Percentiles rank a stretch among this genome's conserved stretches.
Evolutionary conservation across 2,329 filamentous ascomycete species (phyloP).

Genomic region (Hypomyces rosellus): DNA sequence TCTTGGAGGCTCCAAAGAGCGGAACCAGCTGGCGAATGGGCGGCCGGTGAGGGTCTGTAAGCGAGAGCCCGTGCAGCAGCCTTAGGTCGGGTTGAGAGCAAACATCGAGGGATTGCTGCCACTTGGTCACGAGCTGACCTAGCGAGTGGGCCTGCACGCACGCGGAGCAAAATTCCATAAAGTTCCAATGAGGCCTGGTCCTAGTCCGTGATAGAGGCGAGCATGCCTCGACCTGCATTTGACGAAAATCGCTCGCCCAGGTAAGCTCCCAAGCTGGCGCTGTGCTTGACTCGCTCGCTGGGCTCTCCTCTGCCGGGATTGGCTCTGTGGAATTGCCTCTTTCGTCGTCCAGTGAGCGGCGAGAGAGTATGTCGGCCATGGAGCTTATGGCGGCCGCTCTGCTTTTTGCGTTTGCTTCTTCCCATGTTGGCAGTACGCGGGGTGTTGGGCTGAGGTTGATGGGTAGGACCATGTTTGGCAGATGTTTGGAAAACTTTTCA

Average conservation of each 20-base stretch:
- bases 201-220: conserved; percentile 55
- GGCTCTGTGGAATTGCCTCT: not conserved
- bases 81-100: conserved; percentile 74
- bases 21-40: conserved; percentile 62
- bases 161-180: conserved; percentile 54
- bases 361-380: conserved; percentile 24
- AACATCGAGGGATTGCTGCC: conserved; percentile 57
- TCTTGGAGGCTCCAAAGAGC: conserved; percentile 70
- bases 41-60: conserved; percentile 56
- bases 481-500: conserved; percentile 59
- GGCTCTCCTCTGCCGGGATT: not conserved
- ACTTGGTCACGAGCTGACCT: conserved; percentile 60
- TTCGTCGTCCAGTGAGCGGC: conserved; percentile 16
- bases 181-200: conserved; percentile 55
- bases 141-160: conserved; percentile 61
- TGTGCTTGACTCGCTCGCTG: not conserved
- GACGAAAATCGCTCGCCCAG: conserved; percentile 27
- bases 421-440: conserved; percentile 48
- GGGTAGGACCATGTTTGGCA: conserved; percentile 78
- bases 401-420: conserved; percentile 37
- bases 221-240: conserved; percentile 48
- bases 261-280: not conserved
- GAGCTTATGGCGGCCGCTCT: conserved; percentile 20
- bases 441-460: conserved; percentile 61
- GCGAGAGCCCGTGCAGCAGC: conserved; percentile 66